Evolutionary conservation across 345 rosid species (phyloP).

Genomic region (Brassica juncea): DNA sequence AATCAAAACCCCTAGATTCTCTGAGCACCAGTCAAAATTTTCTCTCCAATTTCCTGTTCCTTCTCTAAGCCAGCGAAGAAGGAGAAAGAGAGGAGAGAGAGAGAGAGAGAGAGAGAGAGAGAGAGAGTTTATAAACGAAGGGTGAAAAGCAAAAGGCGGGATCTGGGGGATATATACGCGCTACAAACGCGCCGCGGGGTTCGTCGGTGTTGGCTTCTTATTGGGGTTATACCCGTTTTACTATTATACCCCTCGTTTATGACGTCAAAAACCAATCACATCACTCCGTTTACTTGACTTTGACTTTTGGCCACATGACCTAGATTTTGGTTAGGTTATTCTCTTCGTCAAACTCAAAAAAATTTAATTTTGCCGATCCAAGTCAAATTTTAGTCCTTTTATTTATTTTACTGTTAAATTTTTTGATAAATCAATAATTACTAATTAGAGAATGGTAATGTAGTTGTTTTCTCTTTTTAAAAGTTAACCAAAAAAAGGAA

Average conservation of each 20-base stretch:
- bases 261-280: neutral
- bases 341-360: neutral
- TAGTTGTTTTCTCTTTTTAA: too few species aligned
- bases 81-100: neutral
- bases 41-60: slow-evolving; percentile 8
- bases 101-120: neutral
- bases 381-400: neutral
- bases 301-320: neutral
- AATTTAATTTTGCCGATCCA: neutral
- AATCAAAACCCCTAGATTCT: slow-evolving; percentile 26
- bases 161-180: slow-evolving; percentile 28
- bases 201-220: slow-evolving; percentile 12
- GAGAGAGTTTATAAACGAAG: slow-evolving; percentile 17
- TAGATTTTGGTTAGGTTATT: too few species aligned
- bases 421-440: neutral
- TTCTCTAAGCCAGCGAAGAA: slow-evolving; percentile 22
- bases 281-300: neutral
- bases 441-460: neutral
- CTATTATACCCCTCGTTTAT: slow-evolving; percentile 10
- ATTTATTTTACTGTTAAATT: neutral
- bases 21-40: slow-evolving; percentile 5
- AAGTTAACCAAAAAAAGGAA: neutral
- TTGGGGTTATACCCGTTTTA: neutral
- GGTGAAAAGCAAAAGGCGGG: slow-evolving; percentile 48
- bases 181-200: neutral